Evolutionary conservation across 164 flowering plant genomes (phyloP), one percentile per base, ranked within the genome.

Genomic region (Saururus chinensis): DNA sequence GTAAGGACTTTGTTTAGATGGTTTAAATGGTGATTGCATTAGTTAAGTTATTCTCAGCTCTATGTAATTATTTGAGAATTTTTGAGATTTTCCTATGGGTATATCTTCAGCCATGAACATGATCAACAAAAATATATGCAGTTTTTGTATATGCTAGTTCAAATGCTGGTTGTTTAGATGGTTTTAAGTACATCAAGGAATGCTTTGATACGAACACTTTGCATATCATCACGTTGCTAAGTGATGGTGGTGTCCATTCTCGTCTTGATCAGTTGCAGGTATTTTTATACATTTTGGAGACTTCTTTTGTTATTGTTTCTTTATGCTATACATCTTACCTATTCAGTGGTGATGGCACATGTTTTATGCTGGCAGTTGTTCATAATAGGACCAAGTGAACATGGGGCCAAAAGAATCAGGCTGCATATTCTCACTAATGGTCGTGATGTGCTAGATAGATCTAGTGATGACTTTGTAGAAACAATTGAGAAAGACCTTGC

Each of bases 171-270:
- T n/a, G n/a, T n/a, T n/a, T n/a, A 59, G 97, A 90, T 73, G 99
- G 97, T 55, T 93, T 93, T 59, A 82, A 83, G 40, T 93, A 88
- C 77, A 85, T 93, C 24, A 76, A 85, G 71, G 88, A 82, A 66
- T 73, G 69, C 64, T 93, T 93, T 67, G 78, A 70, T 19, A 71
- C 62, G 24, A 82, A 82, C 60, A 93, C 99, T 17, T 70, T 93
- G 72, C 99, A 93, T 78, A 88, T 93, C 67, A 88, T 93, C 74
- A 97, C 97, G 21, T 70, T 93, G 56, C 65, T 93, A 75, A 90
- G 99, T 76, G 96, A 93, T 76, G 99, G 99, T 21, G 99, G 99
- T 65, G 99, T 90, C 53, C 99, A 90, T 74, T 90, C 99, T 37
- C 80, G 99, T 56, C 79, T 93, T 57, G 99, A 93, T 75, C 97